A percentile compares a stretch with the other conserved stretches of the same genome.
phyloP scores from a whole-genome alignment of 2,329 filamentous ascomycete species.

The Fusarium burgessii region DNA sequence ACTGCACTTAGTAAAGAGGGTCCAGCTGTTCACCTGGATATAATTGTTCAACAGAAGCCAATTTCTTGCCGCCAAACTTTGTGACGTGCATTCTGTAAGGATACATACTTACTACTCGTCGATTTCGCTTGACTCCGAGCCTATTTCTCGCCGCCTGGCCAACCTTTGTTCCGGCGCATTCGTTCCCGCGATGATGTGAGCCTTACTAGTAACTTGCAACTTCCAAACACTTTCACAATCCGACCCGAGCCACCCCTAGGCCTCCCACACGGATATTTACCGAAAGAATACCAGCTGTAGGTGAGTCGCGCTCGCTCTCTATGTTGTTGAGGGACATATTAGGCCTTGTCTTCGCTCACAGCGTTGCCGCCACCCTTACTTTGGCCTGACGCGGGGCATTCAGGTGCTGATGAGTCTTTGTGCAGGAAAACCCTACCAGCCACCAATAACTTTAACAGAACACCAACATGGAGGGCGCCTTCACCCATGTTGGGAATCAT shows the following conservation, averaged over 20 bases:
- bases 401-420: constrained; percentile 29
- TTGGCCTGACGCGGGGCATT: constrained; percentile 41
- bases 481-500: constrained; percentile 89
- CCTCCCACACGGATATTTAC: constrained; percentile 37
- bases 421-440: constrained; percentile 47
- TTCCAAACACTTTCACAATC: constrained; percentile 47
- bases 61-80: constrained; percentile 35
- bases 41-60: constrained; percentile 47
- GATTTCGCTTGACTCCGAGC: constrained; percentile 12
- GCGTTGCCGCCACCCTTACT: constrained; percentile 35
- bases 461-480: constrained; percentile 82
- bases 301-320: constrained; percentile 41
- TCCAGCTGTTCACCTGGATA: constrained; percentile 42
- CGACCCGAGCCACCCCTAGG: constrained; percentile 44
- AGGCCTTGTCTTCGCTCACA: constrained; percentile 19
- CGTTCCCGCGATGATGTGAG: constrained; percentile 56
- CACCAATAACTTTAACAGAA: constrained; percentile 37
- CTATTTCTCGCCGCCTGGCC: constrained; percentile 26
- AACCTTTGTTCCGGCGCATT: constrained; percentile 37
- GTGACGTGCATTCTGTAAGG: constrained; percentile 20
- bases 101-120: constrained; percentile 4
- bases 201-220: constrained; percentile 48
- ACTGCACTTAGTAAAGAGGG: constrained; percentile 46
- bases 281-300: constrained; percentile 45
- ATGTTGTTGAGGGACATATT: not conserved